phyloP scores from a whole-genome alignment of 139 green algal species.

The Coelastrella sp. region DNA sequence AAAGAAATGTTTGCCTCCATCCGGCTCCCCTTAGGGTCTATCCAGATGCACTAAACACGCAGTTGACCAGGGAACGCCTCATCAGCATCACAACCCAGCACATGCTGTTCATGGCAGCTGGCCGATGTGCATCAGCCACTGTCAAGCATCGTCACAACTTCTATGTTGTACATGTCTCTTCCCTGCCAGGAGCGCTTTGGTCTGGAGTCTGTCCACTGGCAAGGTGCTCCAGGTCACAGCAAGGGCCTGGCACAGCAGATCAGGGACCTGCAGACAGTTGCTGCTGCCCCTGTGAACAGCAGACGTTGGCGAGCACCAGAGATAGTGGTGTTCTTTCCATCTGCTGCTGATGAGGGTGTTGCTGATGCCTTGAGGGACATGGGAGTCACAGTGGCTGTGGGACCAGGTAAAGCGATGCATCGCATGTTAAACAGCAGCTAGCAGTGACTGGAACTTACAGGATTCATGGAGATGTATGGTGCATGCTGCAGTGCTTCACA shows the following conservation, averaged over 20 bases:
- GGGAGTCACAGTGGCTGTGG: constrained; percentile 58
- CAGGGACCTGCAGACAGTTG: constrained; percentile 57
- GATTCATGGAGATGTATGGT: too few species aligned
- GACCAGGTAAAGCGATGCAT: background rate
- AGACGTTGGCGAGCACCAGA: constrained; percentile 51
- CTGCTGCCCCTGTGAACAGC: constrained; percentile 51
- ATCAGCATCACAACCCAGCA: too few species aligned
- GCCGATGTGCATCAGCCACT: too few species aligned
- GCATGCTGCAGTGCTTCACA: too few species aligned
- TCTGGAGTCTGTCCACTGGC: constrained; percentile 57
- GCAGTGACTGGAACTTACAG: too few species aligned
- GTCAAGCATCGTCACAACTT: background rate
- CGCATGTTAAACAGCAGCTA: too few species aligned
- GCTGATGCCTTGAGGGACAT: constrained; percentile 44
- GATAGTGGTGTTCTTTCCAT: constrained; percentile 27
- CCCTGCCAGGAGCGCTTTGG: constrained; percentile 49
- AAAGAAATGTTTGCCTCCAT: too few species aligned
- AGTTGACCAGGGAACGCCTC: too few species aligned
- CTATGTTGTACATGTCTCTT: background rate
- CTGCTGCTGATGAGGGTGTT: constrained; percentile 45
- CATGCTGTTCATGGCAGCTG: too few species aligned
- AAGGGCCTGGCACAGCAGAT: constrained; percentile 71
- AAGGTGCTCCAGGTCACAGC: background rate
- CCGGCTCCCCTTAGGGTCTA: too few species aligned
- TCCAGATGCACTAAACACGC: too few species aligned